Base-by-base conservation (phyloP, 192 early-diverging fungal species). In the Coemansia sp. region DNA sequence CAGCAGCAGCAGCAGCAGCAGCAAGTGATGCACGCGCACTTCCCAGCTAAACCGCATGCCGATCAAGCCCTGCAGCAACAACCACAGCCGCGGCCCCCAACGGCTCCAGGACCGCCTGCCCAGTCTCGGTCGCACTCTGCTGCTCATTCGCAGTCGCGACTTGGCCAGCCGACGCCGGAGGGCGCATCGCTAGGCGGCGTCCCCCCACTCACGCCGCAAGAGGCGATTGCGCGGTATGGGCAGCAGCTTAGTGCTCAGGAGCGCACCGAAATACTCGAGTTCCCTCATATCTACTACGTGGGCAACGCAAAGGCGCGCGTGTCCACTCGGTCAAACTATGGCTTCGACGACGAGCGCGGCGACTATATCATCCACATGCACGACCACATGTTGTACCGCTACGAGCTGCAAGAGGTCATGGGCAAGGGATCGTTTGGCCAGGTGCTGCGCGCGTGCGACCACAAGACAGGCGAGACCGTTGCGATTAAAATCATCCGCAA, bases 381-480 rank as follows among this genome's bases (percentile, higher is more conserved):
- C 64, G 97, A 99, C 83, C 97, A 99, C 80, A 70, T 97, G 41
- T 59, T 88, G 35, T 99, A 94, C 79, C 89, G 97, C 8, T 99
- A 97, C 79, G 97, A 99, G 76, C 83, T 99, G 25, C 59, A 96
- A 45, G 91, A 92, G 19, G 83, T 93, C 53, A 78, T 99, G 40
- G 97, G 97, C 58, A 96, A 98, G 74, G 94, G 93, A 12, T 91
- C 93, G 9, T 99, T 99, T 77, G 97, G 97, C 14, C 95, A 98
- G 65, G 96, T 98, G 8, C 85, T 96, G 64, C 94, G 94, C 60
- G 96, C 94, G 65, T 90, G 88, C 62, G 97, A 99, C 79, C 97
- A 99, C 84, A 96, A 94, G 67, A 88, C 90, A 1, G 94, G 92
- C 39, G 83, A 86, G 31, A 84, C 90, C 58, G 92, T 94, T 37